Evolutionary conservation across 75 land plant species (phyloP), one percentile per base, ranked within the genome.

Genomic region (Adiantum capillusveneris): DNA sequence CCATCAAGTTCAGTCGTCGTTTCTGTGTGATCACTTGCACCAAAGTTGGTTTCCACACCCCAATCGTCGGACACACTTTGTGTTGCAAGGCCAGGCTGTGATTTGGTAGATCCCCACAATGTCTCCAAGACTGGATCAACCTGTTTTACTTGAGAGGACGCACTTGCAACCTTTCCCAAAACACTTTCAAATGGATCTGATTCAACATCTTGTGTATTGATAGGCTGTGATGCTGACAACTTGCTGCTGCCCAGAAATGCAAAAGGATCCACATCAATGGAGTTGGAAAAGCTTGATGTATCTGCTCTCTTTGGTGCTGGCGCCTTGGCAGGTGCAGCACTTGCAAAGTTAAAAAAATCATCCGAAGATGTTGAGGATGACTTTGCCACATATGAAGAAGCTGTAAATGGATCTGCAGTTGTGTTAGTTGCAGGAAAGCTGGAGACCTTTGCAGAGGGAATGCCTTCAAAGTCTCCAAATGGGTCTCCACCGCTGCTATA

Each of bases 1-100:
- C 85, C 96, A 51, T 90, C 91, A 54, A 90, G 71, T 70, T 94
- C 96, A 27, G 91, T 94, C 0, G 98, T 88, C 7, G 53, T 36
- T 22, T 71, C 77, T 31, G 66, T 73, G 25, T 16, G 60, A 54
- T 64, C 81, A 21, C 24, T 71, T 43, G 79, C 81, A 1, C 62
- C 79, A 76, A 87, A 81, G 2, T 62, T 91, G 7, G 76, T n/a
- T 17, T 65, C 81, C 21, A 70, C 2, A 30, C 82, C 84, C 81
- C 98, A 84, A 65, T 91, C 97, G 66, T 84, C 84, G 9, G 37
- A 9, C 3, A 34, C 37, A 34, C 58, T 50, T 18, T 50, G 27
- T 22, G 31, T 25, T n/a, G 27, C 0, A 26, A 51, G 54, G 30
- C 11, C 37, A 41, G 49, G 64, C 50, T 46, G 50, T 21, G 27